Evolutionary conservation across 768 basidiomycete species (phyloP), one percentile per base, ranked within the genome.

Genomic region (Boletus rufocinnamomeus): DNA sequence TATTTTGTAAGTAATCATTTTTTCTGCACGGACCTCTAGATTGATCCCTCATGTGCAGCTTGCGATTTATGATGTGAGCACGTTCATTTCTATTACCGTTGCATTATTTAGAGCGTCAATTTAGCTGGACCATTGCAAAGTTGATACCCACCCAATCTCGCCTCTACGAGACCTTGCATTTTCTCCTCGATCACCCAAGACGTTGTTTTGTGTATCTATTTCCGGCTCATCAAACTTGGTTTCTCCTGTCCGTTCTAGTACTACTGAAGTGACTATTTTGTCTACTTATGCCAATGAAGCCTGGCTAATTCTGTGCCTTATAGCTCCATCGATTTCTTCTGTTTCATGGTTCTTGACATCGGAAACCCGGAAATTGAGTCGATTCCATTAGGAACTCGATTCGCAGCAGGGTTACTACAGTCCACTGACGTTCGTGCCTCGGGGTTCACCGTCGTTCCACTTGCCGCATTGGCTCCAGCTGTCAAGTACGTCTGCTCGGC

Each of bases 181-280:
- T 98, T 71, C 83, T 99, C 9, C 82, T 99, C 10, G 94, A 98
- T 66, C 96, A 98, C 69, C 96, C 96, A 14, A 85, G 96, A 13
- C 84, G 92, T 61, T 96, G 94, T 72, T 95, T 90, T 67, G 84
- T 93, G 13, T 91, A 94, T 70, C 81, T 96, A 10, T 96, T 96
- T 64, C 94, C 94, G 0, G 87, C 93, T 0, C 92, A 95, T 66
- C 95, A 97, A 69, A 97, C 95, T 4, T 94, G 93, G 92, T 91
- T 96, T 64, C 82, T 97, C 6, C 60, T 93, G 2, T 81, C 83
- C 1, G 71, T 95, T 25, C 78, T 97, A 25, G 38, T 90, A 4
- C 62, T 76, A 0, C 75, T 96, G 37, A 93, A 84, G 93, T 94
- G 66, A 52, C 8, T 11, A 2, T 34, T 30, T 11, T 27, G 38